phyloP scores from a whole-genome alignment of 2,329 filamentous ascomycete species.

The Ceratocystis alfenasii region DNA sequence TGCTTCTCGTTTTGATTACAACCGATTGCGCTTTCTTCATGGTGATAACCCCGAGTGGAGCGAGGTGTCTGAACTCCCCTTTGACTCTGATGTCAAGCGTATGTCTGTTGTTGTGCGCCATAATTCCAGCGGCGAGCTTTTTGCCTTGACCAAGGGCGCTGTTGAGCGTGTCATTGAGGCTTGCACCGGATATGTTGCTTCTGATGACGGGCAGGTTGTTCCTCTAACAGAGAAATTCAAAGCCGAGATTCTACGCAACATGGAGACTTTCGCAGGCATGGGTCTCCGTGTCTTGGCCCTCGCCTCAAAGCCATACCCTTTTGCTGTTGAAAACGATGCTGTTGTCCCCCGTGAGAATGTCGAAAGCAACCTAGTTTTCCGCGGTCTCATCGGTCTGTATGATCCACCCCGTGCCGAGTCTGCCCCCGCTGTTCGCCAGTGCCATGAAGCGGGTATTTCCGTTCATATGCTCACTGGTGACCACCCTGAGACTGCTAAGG shows the following conservation, averaged over 20 bases:
- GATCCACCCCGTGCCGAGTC: conserved; percentile 60
- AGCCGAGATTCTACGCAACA: conserved; percentile 48
- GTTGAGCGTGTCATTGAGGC: conserved; percentile 54
- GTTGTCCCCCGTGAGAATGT: conserved; percentile 41
- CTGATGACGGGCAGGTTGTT: conserved; percentile 28
- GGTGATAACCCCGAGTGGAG: conserved; percentile 41
- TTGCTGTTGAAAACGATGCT: conserved; percentile 31
- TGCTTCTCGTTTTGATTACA: conserved; percentile 52
- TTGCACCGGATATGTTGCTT: conserved; percentile 39
- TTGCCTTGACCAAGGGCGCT: conserved; percentile 48
- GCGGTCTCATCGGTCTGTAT: conserved; percentile 57
- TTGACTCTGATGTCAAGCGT: conserved; percentile 60
- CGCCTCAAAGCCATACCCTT: conserved; percentile 38
- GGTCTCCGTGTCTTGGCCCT: conserved; percentile 57
- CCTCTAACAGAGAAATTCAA: conserved; percentile 40
- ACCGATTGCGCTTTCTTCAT: conserved; percentile 40
- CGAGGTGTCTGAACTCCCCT: conserved; percentile 54
- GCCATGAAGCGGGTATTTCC: conserved; percentile 50
- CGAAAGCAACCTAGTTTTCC: conserved; percentile 50
- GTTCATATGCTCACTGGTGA: conserved; percentile 60
- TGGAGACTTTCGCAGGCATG: conserved; percentile 49
- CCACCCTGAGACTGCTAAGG: conserved; percentile 50
- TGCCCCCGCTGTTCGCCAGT: conserved; percentile 45
- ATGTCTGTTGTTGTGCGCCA: conserved; percentile 57
- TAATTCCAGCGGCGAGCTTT: conserved; percentile 28